phyloP scores from a whole-genome alignment of 306 rosid species.

The Cicer arietinum region DNA sequence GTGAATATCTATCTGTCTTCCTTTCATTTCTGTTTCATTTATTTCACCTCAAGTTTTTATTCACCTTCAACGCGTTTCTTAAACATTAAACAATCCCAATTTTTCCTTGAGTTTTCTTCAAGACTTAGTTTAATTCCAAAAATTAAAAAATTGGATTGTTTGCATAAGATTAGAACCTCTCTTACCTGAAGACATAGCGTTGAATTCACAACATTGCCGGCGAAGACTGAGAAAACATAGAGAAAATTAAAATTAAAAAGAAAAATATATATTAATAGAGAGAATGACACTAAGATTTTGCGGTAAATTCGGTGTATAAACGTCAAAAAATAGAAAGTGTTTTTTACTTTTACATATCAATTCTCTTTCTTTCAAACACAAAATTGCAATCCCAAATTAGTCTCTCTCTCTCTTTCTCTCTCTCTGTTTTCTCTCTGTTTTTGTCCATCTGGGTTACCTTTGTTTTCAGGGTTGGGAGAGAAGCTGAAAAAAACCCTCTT shows the following conservation, averaged over 20 bases:
- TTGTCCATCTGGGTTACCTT: slow-evolving; percentile 41
- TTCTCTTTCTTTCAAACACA: slow-evolving; percentile 39
- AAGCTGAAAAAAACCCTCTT: slow-evolving; percentile 50
- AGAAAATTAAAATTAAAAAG: neutral
- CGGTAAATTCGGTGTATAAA: slow-evolving; percentile 54
- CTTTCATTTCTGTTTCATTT: neutral
- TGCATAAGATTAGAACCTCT: slow-evolving; percentile 32
- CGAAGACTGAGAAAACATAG: slow-evolving; percentile 42
- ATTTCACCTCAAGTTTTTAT: neutral
- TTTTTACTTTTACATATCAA: slow-evolving; percentile 46
- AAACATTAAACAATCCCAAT: slow-evolving; percentile 44
- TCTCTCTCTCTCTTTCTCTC: slow-evolving; percentile 48
- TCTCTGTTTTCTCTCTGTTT: slow-evolving; percentile 37
- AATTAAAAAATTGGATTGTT: slow-evolving; percentile 12
- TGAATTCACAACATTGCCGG: slow-evolving; percentile 56
- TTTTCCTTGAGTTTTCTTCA: slow-evolving; percentile 65
- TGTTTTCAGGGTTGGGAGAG: slow-evolving; percentile 71
- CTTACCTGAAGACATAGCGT: slow-evolving; percentile 20
- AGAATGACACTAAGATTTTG: slow-evolving; percentile 41
- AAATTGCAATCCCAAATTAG: slow-evolving; percentile 53
- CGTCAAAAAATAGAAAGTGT: slow-evolving; percentile 62
- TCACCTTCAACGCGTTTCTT: slow-evolving; percentile 38
- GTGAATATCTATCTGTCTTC: neutral
- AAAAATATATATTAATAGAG: slow-evolving; percentile 17
- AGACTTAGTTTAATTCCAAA: slow-evolving; percentile 46